Base-by-base conservation (phyloP, 768 basidiomycete species). In the Macrolepiota dolichaula region DNA sequence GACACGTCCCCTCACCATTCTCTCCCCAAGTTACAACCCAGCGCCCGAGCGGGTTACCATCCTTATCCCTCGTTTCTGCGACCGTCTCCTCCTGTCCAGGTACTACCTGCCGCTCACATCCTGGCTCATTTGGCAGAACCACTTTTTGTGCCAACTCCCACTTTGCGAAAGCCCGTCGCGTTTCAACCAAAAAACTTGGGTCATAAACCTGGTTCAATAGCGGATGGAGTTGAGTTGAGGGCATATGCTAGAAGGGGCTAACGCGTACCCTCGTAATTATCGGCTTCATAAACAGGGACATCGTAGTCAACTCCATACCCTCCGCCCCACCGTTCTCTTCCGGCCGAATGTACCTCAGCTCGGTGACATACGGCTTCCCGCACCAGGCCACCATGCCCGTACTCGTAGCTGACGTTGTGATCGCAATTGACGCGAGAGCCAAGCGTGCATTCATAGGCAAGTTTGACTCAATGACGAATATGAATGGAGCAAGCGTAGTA, bases 11-110 rank as follows among this genome's bases (percentile, higher is more conserved):
- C 54, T 77, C 76, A 1, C 88, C 88, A 38, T 82, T 76, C 64
- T 86, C 81, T 15, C 78, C 84, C 91, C 92, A 94, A 52, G 76
- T 79, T 1, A 94, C 91, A 11, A 91, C 75, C 92, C 92, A 93
- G 53, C 89, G 76, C 24, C 92, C 92, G 9, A 89, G 54, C 13
- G 91, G 73, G 15, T 79, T 76, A 0, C 88, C 89, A 12, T 79
- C 74, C 40, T 76, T 71, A 64, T 88, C 82, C 46, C 78, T 65
- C 2, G 89, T 92, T 72, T 93, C 92, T 13, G 93, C 92, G 1
- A 93, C 81, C 0, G 92, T 92, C 73, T 94, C 91, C 66, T 91
- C 86, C 60, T 74, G 67, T 2, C 85, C 86, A 0, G 80, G 75
- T 17, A 62, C 61, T 27, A 74, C 70, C 44, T 67, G 69, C 27